Evolutionary conservation across 257 asterid genomes (phyloP), one percentile per base, ranked within the genome.

Genomic region (Primulina eburnea): DNA sequence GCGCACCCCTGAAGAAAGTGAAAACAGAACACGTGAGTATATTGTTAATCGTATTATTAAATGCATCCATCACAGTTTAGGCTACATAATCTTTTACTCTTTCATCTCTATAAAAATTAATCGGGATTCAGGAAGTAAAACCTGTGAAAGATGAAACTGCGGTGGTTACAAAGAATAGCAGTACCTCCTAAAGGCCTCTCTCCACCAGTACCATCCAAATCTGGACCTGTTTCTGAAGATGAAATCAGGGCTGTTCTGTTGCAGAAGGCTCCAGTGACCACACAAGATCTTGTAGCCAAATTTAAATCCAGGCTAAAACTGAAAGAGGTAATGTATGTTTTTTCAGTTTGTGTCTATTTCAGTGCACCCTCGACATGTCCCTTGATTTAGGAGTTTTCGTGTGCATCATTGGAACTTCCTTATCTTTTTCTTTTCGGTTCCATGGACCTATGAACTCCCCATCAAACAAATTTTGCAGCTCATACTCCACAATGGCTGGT

Each of bases 211-310:
- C 33, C 97, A 58, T 73, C 94, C 38, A 83, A 76, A 77, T 37
- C 84, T 53, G 97, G 95, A 68, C 95, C 97, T 8, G 97, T 89
- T 71, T 82, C 97, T 16, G 97, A 85, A 82, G 97, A 89, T 0
- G 99, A 94, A 81, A 94, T 93, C 60, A 85, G 89, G 82, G 92
- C 87, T 52, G 94, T 93, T 40, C 71, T 92, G 24, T 33, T 80
- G 78, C 95, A 84, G 78, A 86, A 75, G 75, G 80, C 79, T 52
- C 88, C 82, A 50, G 89, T 93, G 67, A 93, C 98, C 21, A 90
- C 98, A 16, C 93, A 89, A 82, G 97, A 90, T 76, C 97, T 94
- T 57, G 97, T 94, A 60, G 88, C 87, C 75, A 90, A 84, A 76
- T 94, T 94, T 81, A 94, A 73, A 82, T 86, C 96, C 61, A 88